phyloP scores from a whole-genome alignment of 495 filamentous ascomycete species.

The Niebla homalea region DNA sequence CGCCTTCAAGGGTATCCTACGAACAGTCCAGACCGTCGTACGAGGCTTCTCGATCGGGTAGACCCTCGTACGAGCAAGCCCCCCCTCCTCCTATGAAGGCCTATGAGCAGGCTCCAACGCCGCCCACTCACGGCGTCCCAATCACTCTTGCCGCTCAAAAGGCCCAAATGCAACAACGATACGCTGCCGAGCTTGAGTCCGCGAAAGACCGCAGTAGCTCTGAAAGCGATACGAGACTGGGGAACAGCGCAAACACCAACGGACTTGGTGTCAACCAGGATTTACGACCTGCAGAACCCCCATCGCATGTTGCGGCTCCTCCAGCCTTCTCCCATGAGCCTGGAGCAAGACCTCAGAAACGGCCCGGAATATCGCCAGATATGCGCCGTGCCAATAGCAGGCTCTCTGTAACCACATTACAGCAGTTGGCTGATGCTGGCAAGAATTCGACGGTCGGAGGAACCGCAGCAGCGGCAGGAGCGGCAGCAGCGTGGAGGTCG shows the following conservation, averaged over 20 bases:
- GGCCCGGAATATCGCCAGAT: conserved; percentile 60
- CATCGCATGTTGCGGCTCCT: conserved; percentile 59
- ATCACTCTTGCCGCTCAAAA: conserved; percentile 15
- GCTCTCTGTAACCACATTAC: conserved; percentile 67
- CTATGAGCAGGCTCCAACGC: conserved; percentile 23
- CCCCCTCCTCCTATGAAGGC: neutral
- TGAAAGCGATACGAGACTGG: conserved; percentile 38
- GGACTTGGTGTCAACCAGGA: conserved; percentile 29
- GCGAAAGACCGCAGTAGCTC: conserved; percentile 42
- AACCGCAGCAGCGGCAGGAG: conserved; percentile 24
- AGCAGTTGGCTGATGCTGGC: conserved; percentile 57
- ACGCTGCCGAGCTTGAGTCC: conserved; percentile 15
- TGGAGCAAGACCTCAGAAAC: conserved; percentile 48
- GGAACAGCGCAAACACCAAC: conserved; percentile 8
- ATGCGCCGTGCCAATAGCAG: conserved; percentile 64
- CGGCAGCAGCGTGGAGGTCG: conserved; percentile 26
- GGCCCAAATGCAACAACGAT: conserved; percentile 16
- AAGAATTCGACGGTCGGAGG: conserved; percentile 26
- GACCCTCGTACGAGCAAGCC: conserved; percentile 12
- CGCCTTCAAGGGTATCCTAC: conserved; percentile 31
- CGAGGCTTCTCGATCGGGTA: conserved; percentile 5
- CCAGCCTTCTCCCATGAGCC: conserved; percentile 64
- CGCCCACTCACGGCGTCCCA: conserved; percentile 26
- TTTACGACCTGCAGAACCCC: conserved; percentile 43
- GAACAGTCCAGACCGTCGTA: conserved; percentile 19